These are phyloP conservation scores for Onygenales sp. DNA, from an alignment of 2,329 filamentous ascomycete species.

Conservation along the genomic window DNA sequence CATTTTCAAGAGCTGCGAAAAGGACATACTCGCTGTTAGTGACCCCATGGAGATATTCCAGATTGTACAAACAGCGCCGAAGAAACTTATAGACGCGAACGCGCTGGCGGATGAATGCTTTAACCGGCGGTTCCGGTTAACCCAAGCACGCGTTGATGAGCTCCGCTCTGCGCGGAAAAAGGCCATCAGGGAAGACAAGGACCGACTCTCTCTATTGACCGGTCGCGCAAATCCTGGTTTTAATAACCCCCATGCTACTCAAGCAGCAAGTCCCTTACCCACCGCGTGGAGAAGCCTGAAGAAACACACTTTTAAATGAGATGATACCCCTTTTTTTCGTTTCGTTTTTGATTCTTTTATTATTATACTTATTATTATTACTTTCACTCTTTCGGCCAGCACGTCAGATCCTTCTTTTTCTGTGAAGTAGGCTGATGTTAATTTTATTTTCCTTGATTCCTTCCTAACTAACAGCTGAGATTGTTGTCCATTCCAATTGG, in stretches of 20 bases:
- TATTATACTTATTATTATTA: background rate
- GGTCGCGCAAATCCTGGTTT: constrained; percentile 7
- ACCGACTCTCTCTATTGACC: constrained; percentile 27
- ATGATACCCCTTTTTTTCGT: constrained; percentile 10
- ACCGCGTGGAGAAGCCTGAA: constrained; percentile 10
- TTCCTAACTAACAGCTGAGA: background rate
- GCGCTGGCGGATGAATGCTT: constrained; percentile 74
- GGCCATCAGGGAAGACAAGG: constrained; percentile 32
- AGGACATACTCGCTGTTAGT: constrained; percentile 64
- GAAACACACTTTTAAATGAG: constrained; percentile 16
- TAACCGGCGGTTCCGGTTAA: constrained; percentile 67
- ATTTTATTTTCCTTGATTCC: background rate
- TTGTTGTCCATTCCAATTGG: background rate
- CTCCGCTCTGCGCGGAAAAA: constrained; percentile 60
- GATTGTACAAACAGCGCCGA: constrained; percentile 78
- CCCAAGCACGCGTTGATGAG: constrained; percentile 71
- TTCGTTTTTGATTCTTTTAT: constrained; percentile 1
- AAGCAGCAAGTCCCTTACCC: constrained; percentile 6
- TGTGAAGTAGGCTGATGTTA: background rate
- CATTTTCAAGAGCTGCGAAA: constrained; percentile 81
- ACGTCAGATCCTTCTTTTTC: background rate
- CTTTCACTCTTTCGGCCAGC: background rate
- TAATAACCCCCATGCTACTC: constrained; percentile 3
- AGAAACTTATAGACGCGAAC: constrained; percentile 73
- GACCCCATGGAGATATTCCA: constrained; percentile 96